A percentile compares a stretch with the other conserved stretches of the same genome.
Conservation (phyloP, 306 rosid genomes). For the Rosa lucieae region DNA sequence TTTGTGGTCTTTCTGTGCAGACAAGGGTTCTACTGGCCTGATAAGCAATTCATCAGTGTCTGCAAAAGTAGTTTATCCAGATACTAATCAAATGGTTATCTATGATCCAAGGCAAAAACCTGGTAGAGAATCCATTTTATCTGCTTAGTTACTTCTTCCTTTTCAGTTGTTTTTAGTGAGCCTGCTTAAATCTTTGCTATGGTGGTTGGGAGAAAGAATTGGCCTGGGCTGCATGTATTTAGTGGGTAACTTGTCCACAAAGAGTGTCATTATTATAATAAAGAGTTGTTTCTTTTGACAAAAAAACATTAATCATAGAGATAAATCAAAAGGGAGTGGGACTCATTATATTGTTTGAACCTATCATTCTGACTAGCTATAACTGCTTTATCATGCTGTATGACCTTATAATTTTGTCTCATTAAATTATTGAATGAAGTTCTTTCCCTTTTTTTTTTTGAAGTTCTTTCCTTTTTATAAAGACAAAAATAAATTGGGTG, state of each 20-base stretch:
- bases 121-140: slow-evolving; percentile 39
- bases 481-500: not conserved
- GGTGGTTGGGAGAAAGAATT: not conserved
- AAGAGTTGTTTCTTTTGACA: not conserved
- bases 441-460: not conserved
- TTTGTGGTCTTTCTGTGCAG: slow-evolving; percentile 36
- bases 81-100: slow-evolving; percentile 76
- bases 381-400: not conserved
- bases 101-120: slow-evolving; percentile 86
- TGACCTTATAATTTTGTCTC: not conserved
- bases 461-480: not conserved
- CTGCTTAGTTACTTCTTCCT: not conserved
- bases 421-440: not conserved
- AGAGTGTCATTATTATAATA: not conserved
- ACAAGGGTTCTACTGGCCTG: slow-evolving; percentile 42
- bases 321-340: not conserved
- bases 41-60: slow-evolving; percentile 45
- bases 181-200: not conserved
- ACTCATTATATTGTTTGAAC: not conserved
- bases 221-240: not conserved
- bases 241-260: not conserved
- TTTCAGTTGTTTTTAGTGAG: not conserved
- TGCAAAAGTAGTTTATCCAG: slow-evolving; percentile 68
- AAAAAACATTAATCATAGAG: not conserved
- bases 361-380: not conserved